phyloP scores from a whole-genome alignment of 2,329 filamentous ascomycete species.

The Colletotrichum paranaense region DNA sequence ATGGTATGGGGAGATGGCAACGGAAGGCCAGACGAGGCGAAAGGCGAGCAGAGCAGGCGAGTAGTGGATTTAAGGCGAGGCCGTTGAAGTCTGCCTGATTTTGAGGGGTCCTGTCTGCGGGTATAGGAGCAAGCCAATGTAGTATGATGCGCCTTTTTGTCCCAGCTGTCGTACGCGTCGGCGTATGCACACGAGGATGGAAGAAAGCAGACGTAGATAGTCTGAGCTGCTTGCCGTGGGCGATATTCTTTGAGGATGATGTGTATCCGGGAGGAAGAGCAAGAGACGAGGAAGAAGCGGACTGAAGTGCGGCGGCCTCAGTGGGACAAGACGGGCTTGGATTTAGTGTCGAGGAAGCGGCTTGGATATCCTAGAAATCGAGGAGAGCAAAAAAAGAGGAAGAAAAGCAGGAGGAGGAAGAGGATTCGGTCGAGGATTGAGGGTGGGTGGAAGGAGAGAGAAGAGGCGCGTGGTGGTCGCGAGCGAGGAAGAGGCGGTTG shows the following conservation, averaged over 20 bases:
- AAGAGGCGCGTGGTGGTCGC: not conserved
- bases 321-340: constrained; percentile 10
- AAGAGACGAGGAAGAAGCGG: constrained; percentile 2
- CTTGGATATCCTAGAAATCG: constrained; percentile 20
- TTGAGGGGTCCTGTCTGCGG: constrained; percentile 1
- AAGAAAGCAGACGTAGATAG: constrained; percentile 11
- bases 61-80: constrained; percentile 33
- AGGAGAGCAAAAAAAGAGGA: not conserved
- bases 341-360: constrained; percentile 11
- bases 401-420: constrained; percentile 30
- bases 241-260: not conserved
- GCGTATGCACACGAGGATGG: constrained; percentile 24
- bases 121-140: constrained; percentile 9
- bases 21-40: constrained; percentile 2
- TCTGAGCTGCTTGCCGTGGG: not conserved
- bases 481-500: constrained; percentile 11
- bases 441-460: constrained; percentile 17
- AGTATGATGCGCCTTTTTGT: constrained; percentile 8
- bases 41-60: constrained; percentile 16
- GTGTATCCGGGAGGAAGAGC: constrained; percentile 6
- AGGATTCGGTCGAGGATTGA: constrained; percentile 35
- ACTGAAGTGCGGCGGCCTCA: constrained; percentile 28
- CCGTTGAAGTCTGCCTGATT: constrained; percentile 33
- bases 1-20: not conserved
- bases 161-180: constrained; percentile 29